Conservation (phyloP, 768 basidiomycete species). For the Ramaria rubella region DNA sequence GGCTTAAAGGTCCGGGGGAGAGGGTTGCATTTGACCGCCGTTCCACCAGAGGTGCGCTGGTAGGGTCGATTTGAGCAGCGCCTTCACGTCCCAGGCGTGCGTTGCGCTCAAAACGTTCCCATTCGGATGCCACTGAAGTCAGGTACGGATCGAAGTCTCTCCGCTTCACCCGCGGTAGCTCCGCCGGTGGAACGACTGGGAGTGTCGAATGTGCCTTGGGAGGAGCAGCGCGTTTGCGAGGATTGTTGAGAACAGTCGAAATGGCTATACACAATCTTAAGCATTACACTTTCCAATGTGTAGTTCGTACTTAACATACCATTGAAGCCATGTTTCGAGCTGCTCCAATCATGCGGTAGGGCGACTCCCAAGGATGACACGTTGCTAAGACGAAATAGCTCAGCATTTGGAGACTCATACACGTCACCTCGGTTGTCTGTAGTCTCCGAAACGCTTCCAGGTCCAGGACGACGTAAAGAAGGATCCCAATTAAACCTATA, state of each 20-base stretch:
- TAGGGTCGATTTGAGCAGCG: constrained; percentile 19
- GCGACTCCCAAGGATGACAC: constrained; percentile 38
- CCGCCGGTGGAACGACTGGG: constrained; percentile 62
- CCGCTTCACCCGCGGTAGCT: constrained; percentile 71
- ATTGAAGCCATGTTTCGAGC: constrained; percentile 81
- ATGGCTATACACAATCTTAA: constrained; percentile 52
- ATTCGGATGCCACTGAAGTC: constrained; percentile 62
- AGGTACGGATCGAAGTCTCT: constrained; percentile 86
- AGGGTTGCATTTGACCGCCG: constrained; percentile 12
- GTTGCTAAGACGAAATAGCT: constrained; percentile 40
- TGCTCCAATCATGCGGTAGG: constrained; percentile 68
- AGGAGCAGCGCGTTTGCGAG: constrained; percentile 75
- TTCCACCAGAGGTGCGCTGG: neutral
- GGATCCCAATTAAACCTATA: constrained; percentile 78
- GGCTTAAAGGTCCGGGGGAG: constrained; percentile 12
- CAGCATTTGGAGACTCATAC: constrained; percentile 39
- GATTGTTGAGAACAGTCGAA: constrained; percentile 89
- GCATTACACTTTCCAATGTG: neutral
- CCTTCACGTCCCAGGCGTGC: constrained; percentile 27
- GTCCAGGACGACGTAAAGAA: constrained; percentile 47
- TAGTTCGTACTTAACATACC: constrained; percentile 39
- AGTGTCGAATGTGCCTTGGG: constrained; percentile 82
- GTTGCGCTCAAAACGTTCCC: constrained; percentile 61
- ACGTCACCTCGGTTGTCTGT: constrained; percentile 64
- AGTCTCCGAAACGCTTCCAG: constrained; percentile 67